Evolutionary conservation across 2,329 filamentous ascomycete species (phyloP), one percentile per base, ranked within the genome.

Genomic region (Fusarium globosum): DNA sequence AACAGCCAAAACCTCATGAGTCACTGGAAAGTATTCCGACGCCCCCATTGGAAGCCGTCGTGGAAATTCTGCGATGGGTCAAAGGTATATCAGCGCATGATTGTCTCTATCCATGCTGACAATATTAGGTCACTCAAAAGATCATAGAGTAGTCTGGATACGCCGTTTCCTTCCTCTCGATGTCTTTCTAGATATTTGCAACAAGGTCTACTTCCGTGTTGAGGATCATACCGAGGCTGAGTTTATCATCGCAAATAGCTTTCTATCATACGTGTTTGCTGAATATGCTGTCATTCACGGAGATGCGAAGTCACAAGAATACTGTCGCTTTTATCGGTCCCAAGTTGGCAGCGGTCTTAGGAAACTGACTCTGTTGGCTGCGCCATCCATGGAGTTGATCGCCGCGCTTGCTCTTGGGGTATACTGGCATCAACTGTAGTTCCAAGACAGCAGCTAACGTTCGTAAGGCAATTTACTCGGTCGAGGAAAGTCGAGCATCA

Each of bases 131-230:
- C 78, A 82, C 39, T 65, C 72, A 20, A 23, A 28, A 3, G 75
- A 79, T 55, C 60, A 69, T 11, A 75, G 77, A 45, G 74, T 83
- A 1, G n/a, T 42, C 2, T 81, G 81, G 76, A 71, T 83, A 20
- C 80, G 76, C 21, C 75, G 75, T 9, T 74, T 83, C 9, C 77
- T 83, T 20, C 80, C 82, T 2, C 68, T 82, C 0, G 60, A 79
- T 1, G 76, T 48, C 2, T 83, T 82, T 35, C 71, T 77, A 6
- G 75, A 81, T 6, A 76, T 80, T 15, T 81, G 81, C 46, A 77
- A 74, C 33, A 81, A 79, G 64, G 75, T 84, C 13, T 83, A 81
- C 61, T 84, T 84, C 52, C 78, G 80, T 2, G 61, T 82, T 8
- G 78, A 82, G 13, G 76, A 79, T 10, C 79, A 83, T 58, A 77